Conservation (phyloP, 2,329 filamentous ascomycete species). For the Aciculosporium take region DNA sequence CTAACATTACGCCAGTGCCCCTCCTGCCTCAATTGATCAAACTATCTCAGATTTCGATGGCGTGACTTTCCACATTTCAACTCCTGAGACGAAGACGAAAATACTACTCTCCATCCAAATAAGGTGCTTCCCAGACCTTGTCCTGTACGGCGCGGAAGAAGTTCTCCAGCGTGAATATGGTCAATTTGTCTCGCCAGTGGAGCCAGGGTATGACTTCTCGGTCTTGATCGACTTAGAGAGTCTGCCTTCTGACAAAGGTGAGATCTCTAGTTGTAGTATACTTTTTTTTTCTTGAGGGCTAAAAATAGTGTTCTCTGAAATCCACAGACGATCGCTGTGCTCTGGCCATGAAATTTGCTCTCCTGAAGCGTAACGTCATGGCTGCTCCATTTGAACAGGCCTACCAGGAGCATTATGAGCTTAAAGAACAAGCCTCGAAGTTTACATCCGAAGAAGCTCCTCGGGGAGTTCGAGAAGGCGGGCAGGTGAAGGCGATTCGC, state of each 20-base stretch:
- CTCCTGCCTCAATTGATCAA: constrained; percentile 86
- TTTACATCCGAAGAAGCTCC: constrained; percentile 91
- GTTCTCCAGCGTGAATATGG: constrained; percentile 93
- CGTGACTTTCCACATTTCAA: constrained; percentile 96
- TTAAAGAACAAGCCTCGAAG: constrained; percentile 78
- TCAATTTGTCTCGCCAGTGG: constrained; percentile 72
- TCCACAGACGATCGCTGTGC: constrained; percentile 64
- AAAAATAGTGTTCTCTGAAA: background rate
- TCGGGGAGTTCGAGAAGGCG: constrained; percentile 77
- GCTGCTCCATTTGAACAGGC: constrained; percentile 95
- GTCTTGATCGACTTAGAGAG: constrained; percentile 78
- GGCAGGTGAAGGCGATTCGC: constrained; percentile 88
- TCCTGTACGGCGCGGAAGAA: constrained; percentile 82
- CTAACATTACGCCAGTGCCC: constrained; percentile 46
- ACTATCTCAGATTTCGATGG: constrained; percentile 98
- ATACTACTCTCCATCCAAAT: constrained; percentile 91
- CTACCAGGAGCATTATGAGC: constrained; percentile 77
- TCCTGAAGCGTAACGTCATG: constrained; percentile 97
- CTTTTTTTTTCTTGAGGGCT: background rate
- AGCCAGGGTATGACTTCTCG: constrained; percentile 92
- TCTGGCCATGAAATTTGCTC: constrained; percentile 70
- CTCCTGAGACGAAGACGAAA: constrained; percentile 82
- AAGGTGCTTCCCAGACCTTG: constrained; percentile 84
- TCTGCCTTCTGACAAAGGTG: constrained; percentile 66
- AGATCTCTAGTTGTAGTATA: background rate